phyloP scores from a whole-genome alignment of 208 protist genomes.

The Borovskyia barvae region DNA sequence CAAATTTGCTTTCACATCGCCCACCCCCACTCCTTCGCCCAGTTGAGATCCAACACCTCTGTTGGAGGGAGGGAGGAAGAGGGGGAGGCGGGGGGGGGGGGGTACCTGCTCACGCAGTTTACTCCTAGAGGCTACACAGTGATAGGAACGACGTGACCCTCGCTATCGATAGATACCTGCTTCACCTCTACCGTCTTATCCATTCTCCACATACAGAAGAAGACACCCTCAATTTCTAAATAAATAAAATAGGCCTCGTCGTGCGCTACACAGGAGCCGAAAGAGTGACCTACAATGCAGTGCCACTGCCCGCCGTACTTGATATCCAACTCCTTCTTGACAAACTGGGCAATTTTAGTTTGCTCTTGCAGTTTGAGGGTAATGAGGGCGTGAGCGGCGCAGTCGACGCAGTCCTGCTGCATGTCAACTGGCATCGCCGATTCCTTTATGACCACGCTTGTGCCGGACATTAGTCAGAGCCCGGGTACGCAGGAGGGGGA shows the following conservation, averaged over 20 bases:
- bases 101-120: too few species aligned
- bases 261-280: slow-evolving; percentile 99
- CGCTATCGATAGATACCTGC: neutral
- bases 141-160: neutral
- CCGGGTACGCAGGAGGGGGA: neutral
- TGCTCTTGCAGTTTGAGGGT: slow-evolving; percentile 81
- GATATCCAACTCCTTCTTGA: slow-evolving; percentile 98
- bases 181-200: slow-evolving; percentile 26
- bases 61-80: too few species aligned
- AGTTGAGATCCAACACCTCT: too few species aligned
- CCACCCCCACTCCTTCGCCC: too few species aligned
- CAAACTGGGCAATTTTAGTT: slow-evolving; percentile 99
- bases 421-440: slow-evolving; percentile 79
- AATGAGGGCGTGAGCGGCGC: slow-evolving; percentile 65
- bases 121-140: too few species aligned
- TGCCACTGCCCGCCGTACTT: slow-evolving; percentile 99
- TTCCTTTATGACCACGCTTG: slow-evolving; percentile 63
- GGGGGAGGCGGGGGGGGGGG: too few species aligned
- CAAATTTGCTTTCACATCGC: too few species aligned
- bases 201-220: slow-evolving; percentile 96
- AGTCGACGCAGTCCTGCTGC: slow-evolving; percentile 89
- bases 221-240: slow-evolving; percentile 98
- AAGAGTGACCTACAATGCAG: slow-evolving; percentile 99
- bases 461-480: slow-evolving; percentile 80
- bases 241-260: slow-evolving; percentile 98